Evolutionary conservation across 495 filamentous ascomycete species (phyloP), one percentile per base, ranked within the genome.

Genomic region (Pyronema omphalodes): DNA sequence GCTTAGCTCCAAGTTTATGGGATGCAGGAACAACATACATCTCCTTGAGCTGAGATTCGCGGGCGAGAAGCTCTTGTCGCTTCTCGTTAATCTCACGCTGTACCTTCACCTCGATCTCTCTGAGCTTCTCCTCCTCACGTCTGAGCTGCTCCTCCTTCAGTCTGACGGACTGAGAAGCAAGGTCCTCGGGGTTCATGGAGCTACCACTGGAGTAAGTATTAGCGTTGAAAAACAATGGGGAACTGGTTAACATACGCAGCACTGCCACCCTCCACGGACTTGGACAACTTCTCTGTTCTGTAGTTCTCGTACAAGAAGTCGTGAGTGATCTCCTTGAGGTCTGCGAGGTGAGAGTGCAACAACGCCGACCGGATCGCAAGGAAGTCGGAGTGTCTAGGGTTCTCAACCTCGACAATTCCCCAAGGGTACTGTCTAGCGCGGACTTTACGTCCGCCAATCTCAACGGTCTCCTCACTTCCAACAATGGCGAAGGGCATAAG

Each of bases 221-320:
- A 17, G 29, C 19, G 50, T 33, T 14, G 17, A 36, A 19, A 45
- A 8, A 18, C 54, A 36, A 50, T 29, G 29, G 36, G 40, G 47
- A 29, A 29, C 23, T 29, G 23, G 23, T 29, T 29, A 29, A 84
- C 87, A 58, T 84, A 95, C 89, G 78, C 76, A 74, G 78, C 74
- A 70, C 79, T 77, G 67, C 83, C 84, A 69, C 88, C 88, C 65
- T 94, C 88, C 52, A 95, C 89, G 68, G 88, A 94, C 84, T 96
- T 98, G 76, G 85, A 93, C 58, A 98, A 81, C 73, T 95, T 95
- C 83, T 98, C 93, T 64, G 91, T 98, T 84, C 91, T 86, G 77
- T 98, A 98, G 73, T 98, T 98, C 68, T 98, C 91, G 68, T 98
- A 98, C 36, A 98, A 77, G 83, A 98, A 98, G 67, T 96, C 91